A percentile compares a stretch with the other conserved stretches of the same genome.
Evolutionary conservation across 108 stramenopile genomes (phyloP).

Genomic region (Skeletonema tropicum): DNA sequence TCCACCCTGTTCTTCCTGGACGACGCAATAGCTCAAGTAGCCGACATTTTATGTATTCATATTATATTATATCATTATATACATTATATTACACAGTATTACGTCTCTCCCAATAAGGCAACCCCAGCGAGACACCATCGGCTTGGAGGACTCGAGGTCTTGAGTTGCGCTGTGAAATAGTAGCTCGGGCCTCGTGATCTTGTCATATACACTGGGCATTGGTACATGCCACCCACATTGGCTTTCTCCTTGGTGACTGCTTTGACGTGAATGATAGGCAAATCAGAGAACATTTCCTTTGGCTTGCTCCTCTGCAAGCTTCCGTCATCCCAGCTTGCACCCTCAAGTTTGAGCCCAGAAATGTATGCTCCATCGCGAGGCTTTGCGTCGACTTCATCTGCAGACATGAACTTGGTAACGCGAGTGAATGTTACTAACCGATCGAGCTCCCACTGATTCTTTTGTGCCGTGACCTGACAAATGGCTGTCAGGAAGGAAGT

Average conservation of each 20-base stretch:
- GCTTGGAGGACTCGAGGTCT: slow-evolving; percentile 76
- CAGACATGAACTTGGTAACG: slow-evolving; percentile 76
- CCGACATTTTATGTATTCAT: no score
- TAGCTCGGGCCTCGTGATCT: slow-evolving; percentile 84
- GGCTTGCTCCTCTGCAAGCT: slow-evolving; percentile 75
- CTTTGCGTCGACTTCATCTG: slow-evolving; percentile 73
- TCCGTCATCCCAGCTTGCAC: slow-evolving; percentile 83
- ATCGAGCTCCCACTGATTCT: slow-evolving; percentile 85
- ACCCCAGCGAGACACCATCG: slow-evolving; percentile 92
- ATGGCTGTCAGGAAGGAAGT: slow-evolving; percentile 92
- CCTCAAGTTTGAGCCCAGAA: slow-evolving; percentile 77
- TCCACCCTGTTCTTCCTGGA: no score
- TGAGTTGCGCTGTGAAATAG: slow-evolving; percentile 84
- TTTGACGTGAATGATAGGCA: slow-evolving; percentile 88
- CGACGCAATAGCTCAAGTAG: no score
- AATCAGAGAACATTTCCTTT: slow-evolving; percentile 89
- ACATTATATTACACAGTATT: no score
- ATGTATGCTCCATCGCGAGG: slow-evolving; percentile 88
- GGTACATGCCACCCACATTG: slow-evolving; percentile 76
- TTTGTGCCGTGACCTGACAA: slow-evolving; percentile 89
- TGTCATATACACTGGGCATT: slow-evolving; percentile 86
- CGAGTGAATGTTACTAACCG: slow-evolving; percentile 88
- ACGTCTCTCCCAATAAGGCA: slow-evolving; percentile 71
- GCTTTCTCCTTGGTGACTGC: slow-evolving; percentile 85
- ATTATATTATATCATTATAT: no score